These are phyloP conservation scores for Teunomyces gatunensis DNA, from an alignment of 805 yeast species.

Conservation along the genomic window DNA sequence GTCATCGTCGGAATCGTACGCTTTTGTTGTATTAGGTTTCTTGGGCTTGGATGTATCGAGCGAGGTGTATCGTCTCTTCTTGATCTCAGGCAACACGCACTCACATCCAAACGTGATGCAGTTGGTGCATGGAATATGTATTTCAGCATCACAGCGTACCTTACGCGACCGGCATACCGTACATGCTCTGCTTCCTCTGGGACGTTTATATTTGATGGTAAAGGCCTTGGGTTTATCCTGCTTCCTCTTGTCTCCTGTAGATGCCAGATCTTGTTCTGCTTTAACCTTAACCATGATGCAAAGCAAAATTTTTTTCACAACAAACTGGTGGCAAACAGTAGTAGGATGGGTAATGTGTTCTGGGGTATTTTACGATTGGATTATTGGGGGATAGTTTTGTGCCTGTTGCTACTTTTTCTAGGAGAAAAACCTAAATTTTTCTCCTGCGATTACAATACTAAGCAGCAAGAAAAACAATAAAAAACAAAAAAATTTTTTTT, in stretches of 20 bases:
- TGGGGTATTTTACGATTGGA: background rate
- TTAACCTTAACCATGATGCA: conserved; percentile 14
- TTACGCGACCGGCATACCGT: conserved; percentile 75
- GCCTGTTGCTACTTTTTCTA: background rate
- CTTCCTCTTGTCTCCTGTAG: background rate
- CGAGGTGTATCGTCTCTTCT: conserved; percentile 36
- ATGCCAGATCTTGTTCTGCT: conserved; percentile 9
- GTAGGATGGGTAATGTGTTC: background rate
- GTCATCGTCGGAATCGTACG: background rate
- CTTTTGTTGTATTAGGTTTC: conserved; percentile 5
- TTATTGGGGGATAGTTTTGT: background rate
- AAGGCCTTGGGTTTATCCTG: conserved; percentile 40
- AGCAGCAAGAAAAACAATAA: background rate
- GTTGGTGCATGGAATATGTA: conserved; percentile 54
- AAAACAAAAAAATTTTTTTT: background rate
- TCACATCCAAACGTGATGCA: conserved; percentile 72
- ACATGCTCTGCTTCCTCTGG: conserved; percentile 72
- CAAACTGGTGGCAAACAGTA: background rate
- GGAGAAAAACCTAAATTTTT: background rate
- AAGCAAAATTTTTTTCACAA: background rate
- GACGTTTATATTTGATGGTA: conserved; percentile 47
- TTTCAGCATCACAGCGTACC: conserved; percentile 75
- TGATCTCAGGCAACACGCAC: conserved; percentile 64
- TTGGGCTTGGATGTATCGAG: conserved; percentile 14
- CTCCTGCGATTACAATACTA: background rate